A percentile compares a stretch with the other conserved stretches of the same genome.
Evolutionary conservation across 345 rosid species (phyloP).

Genomic region (Triadica sebifera): DNA sequence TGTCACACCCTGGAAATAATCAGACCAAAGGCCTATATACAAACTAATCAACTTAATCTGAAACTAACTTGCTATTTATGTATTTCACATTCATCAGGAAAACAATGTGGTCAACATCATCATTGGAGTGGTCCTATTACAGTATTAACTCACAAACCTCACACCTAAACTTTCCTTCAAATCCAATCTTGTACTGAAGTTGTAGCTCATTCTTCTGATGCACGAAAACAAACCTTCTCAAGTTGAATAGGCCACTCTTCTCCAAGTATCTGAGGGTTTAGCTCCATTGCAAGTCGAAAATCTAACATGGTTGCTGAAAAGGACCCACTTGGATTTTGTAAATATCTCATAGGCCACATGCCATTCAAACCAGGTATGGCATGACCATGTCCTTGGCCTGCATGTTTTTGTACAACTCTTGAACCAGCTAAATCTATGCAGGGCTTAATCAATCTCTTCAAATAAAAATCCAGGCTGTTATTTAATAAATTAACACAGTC

Average conservation of each 20-base stretch:
- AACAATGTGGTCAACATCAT: too few species aligned
- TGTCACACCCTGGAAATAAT: constrained; percentile 25
- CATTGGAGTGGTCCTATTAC: too few species aligned
- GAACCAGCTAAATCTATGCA: constrained; percentile 22
- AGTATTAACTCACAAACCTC: background rate
- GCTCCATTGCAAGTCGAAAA: constrained; percentile 27
- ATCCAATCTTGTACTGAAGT: background rate
- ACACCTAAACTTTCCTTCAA: too few species aligned
- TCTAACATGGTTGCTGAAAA: constrained; percentile 21
- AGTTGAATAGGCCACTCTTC: constrained; percentile 25
- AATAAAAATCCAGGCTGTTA: constrained; percentile 16
- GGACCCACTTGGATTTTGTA: constrained; percentile 13
- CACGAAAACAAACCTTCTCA: constrained; percentile 25
- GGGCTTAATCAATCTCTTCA: constrained; percentile 26
- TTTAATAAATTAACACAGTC: constrained; percentile 23
- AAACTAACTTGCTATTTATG: too few species aligned
- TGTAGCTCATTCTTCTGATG: constrained; percentile 29
- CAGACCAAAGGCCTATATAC: constrained; percentile 32
- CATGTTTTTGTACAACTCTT: constrained; percentile 10
- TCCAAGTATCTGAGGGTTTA: constrained; percentile 25
- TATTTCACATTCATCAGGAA: too few species aligned
- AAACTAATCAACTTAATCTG: constrained; percentile 14
- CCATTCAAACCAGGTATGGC: constrained; percentile 19
- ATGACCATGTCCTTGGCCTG: constrained; percentile 16
- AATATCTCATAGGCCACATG: constrained; percentile 19